phyloP scores from a whole-genome alignment of 805 yeast species.

The Candida sonorensis region DNA sequence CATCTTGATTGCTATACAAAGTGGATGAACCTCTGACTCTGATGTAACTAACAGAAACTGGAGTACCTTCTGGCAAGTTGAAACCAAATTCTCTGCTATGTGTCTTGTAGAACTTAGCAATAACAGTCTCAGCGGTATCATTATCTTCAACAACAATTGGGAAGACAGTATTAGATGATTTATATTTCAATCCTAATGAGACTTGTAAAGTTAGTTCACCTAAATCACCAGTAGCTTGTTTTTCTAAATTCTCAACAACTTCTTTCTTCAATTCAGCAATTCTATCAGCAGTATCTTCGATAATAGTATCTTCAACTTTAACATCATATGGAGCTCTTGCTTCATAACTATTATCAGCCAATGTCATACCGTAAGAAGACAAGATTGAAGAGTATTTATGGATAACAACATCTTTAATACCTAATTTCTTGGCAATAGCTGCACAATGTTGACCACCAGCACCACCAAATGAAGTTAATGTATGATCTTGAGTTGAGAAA shows the following conservation, averaged over 20 bases:
- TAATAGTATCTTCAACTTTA: constrained; percentile 2
- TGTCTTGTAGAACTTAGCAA: constrained; percentile 38
- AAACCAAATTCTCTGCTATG: constrained; percentile 75
- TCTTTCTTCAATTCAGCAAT: constrained; percentile 29
- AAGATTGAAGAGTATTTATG: constrained; percentile 41
- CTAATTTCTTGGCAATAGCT: constrained; percentile 35
- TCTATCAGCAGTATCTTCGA: constrained; percentile 24
- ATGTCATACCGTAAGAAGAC: constrained; percentile 40
- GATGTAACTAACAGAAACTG: constrained; percentile 2
- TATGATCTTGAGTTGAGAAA: constrained; percentile 34
- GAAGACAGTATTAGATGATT: constrained; percentile 37
- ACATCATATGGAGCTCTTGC: constrained; percentile 8
- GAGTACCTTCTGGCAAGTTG: constrained; percentile 20
- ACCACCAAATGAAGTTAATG: constrained; percentile 42
- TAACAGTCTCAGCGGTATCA: constrained; percentile 28
- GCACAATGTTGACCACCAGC: constrained; percentile 44
- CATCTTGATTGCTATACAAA: constrained; percentile 2
- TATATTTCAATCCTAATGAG: constrained; percentile 26
- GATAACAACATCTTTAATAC: constrained; percentile 34
- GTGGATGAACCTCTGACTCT: constrained; percentile 3
- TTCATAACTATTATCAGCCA: constrained; percentile 27
- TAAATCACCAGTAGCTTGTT: constrained; percentile 45
- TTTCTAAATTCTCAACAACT: constrained; percentile 34
- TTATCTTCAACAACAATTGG: constrained; percentile 21
- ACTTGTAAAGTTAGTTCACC: constrained; percentile 67